Evolutionary conservation across 2,329 filamentous ascomycete species (phyloP), one percentile per base, ranked within the genome.

Genomic region (Aureobasidium sp.): DNA sequence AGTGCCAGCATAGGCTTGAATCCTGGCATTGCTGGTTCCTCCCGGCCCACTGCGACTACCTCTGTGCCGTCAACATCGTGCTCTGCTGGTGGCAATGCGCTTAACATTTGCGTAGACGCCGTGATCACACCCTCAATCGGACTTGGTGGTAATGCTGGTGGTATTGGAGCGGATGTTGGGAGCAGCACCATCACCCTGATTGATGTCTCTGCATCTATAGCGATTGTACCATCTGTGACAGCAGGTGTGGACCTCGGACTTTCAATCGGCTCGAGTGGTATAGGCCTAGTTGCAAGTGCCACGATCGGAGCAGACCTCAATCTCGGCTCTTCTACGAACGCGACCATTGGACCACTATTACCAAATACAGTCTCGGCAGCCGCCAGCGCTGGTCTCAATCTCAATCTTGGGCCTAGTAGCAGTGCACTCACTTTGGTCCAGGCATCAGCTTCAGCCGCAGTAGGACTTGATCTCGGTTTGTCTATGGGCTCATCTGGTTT

Each of bases 361-460:
- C 29, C 55, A 23, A 43, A 25, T 8, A 31, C 23, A 6, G 20
- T 55, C 23, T 25, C 36, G 27, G 18, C 53, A 55, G n/a, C 54
- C 27, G 38, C 25, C 36, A 56, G 38, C 54, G 54, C 36, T 23
- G 25, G 25, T 36, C 7, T 36, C 2, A n/a, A 43, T 31, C 38
- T 56, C 23, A 43, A 56, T 40, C 38, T 56, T 27, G 38, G 54
- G 43, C 23, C 54, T 10, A 56, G 54, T 18, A 56, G 54, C n/a
- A 56, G 54, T 29, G 54, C 54, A 6, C 36, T 56, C 38, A 43
- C 54, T 11, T 23, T 56, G 36, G 23, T 56, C 2, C 36, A 29
- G 2, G 54, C 54, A 29, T 56, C 54, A 18, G 23, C 54, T 42
- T 56, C 54, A 13, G 25, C 29, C 4, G 25, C 38, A 20, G 54